A percentile compares a stretch with the other conserved stretches of the same genome.
Conservation (phyloP, 75 land plant genomes). For the Sequoia sempervirens region DNA sequence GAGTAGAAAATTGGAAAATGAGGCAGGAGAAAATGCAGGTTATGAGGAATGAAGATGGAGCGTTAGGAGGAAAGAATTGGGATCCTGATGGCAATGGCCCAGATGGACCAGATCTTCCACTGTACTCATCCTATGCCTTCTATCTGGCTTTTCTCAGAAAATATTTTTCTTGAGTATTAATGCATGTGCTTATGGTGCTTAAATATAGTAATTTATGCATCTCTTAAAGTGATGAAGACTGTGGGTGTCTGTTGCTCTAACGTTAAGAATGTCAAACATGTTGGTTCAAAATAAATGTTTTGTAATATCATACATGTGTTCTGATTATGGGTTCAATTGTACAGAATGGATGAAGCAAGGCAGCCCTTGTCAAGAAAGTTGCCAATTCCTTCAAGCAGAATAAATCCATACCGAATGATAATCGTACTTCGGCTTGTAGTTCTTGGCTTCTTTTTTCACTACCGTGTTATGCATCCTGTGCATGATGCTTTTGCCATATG, state of each 20-base stretch:
- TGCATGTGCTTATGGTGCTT: background rate
- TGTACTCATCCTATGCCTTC: conserved; percentile 37
- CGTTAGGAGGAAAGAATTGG: conserved; percentile 28
- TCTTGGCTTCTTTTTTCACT: conserved; percentile 62
- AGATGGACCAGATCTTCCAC: conserved; percentile 60
- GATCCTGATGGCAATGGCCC: conserved; percentile 29
- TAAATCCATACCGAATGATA: conserved; percentile 66
- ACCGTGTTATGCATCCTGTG: conserved; percentile 62
- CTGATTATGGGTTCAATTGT: conserved; percentile 4
- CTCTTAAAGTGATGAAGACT: background rate
- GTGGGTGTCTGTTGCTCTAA: background rate
- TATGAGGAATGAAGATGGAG: conserved; percentile 28
- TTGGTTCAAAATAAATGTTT: background rate
- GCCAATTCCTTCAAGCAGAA: conserved; percentile 51
- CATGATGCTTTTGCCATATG: conserved; percentile 51
- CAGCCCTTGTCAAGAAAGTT: conserved; percentile 70
- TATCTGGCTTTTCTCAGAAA: background rate
- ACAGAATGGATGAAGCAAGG: conserved; percentile 72
- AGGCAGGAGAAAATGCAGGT: conserved; percentile 54
- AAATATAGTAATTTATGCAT: background rate
- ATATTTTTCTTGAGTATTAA: background rate
- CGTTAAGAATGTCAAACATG: background rate
- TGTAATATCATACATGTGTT: background rate
- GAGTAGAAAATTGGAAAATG: conserved; percentile 73
- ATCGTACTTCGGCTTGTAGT: conserved; percentile 63